Evolutionary conservation across 2,329 filamentous ascomycete species (phyloP).

Genomic region (Colletotrichum lindemuthianum): DNA sequence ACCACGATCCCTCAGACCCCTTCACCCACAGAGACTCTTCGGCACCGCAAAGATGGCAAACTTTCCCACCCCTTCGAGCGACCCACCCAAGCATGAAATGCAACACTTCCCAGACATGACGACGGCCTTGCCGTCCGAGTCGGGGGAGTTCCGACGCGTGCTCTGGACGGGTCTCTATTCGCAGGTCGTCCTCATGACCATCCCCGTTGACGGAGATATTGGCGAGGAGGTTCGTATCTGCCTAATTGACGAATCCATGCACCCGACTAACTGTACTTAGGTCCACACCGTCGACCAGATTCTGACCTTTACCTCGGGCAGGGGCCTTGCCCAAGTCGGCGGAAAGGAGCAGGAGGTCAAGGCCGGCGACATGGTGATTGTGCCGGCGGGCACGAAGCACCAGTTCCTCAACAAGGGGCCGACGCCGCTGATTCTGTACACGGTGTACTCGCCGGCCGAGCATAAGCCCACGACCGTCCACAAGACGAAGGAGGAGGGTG

Average conservation of each 20-base stretch:
- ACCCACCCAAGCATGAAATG: constrained; percentile 63
- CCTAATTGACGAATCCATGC: not conserved
- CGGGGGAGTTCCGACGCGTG: constrained; percentile 68
- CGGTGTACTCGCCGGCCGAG: constrained; percentile 71
- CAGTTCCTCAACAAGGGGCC: constrained; percentile 72
- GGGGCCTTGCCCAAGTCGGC: constrained; percentile 66
- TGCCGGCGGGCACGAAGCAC: constrained; percentile 73
- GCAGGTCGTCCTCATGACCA: constrained; percentile 72
- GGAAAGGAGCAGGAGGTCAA: constrained; percentile 64
- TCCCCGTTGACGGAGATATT: constrained; percentile 71
- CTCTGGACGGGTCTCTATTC: constrained; percentile 71
- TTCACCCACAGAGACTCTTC: not conserved
- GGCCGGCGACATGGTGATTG: constrained; percentile 51
- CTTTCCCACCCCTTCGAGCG: constrained; percentile 45
- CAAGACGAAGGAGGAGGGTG: constrained; percentile 70
- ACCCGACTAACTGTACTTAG: constrained; percentile 21
- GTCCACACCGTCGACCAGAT: constrained; percentile 72
- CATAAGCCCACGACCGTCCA: constrained; percentile 69
- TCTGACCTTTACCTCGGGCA: constrained; percentile 70
- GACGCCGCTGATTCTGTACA: constrained; percentile 68
- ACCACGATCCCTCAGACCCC: not conserved
- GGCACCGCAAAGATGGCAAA: constrained; percentile 39
- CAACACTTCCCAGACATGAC: constrained; percentile 68
- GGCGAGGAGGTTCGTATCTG: constrained; percentile 65
- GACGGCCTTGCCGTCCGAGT: constrained; percentile 61